Base-by-base conservation (phyloP, 306 rosid species). In the Gynostemma pentaphyllum region DNA sequence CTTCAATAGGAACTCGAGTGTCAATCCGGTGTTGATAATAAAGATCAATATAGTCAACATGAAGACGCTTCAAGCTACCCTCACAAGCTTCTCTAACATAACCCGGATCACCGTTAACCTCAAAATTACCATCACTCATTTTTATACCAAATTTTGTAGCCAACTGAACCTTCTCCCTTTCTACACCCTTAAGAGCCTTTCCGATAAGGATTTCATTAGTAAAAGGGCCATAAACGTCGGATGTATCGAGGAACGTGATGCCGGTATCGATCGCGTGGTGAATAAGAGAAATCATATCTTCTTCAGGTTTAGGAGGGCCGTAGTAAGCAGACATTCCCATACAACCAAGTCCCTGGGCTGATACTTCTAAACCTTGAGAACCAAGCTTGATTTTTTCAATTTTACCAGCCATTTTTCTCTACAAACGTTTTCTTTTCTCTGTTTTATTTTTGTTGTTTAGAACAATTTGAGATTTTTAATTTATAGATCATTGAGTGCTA, bases 321-420 rank as follows among this genome's bases (percentile, higher is more conserved):
- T 55, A 55, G 62, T 22, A 66, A 36, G 74, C 72, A 19, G 95
- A 79, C 97, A 90, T 87, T 10, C 85, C 74, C 94, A 83, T 78
- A 63, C 95, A 87, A 2, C 95, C 90, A 23, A 87, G 81, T 47
- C 90, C 95, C 27, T 87, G 88, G 1, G 68, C 63, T 0, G 95
- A 83, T 1, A 83, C 88, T 46, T 78, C 88, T 22, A 85, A 47
- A 18, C 94, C 94, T 42, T 80, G 75, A 9, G 88, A 85, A 0
- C 88, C 94, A 36, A 85, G 71, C 74, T 82, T 85, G 69, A 85
- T 85, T 65, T 84, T 82, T 7, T 74, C 72, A 7, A 80, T 2
- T 55, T 55, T 41, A 22, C 40, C 48, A 28, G 76, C 74, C 92
- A 79, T 81, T 24, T 29, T n/a, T 19, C 18, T 45, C 16, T 11